Evolutionary conservation across 208 protist species (phyloP).

Genomic region (Angomonas desouzai): DNA sequence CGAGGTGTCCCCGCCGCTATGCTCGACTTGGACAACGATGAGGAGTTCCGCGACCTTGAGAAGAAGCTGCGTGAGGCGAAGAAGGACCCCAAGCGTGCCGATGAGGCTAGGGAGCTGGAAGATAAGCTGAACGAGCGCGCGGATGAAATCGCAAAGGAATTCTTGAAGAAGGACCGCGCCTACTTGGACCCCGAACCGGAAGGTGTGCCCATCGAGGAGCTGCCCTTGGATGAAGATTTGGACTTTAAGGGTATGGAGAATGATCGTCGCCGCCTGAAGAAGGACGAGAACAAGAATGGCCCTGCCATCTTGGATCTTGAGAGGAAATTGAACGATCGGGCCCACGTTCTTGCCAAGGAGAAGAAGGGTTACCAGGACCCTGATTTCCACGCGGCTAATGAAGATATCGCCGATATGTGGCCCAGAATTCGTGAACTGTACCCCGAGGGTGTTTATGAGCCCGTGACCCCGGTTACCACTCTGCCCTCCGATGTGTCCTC

Average conservation of each 20-base stretch:
- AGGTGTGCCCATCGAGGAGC: constrained; percentile 59
- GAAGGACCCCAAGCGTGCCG: constrained; percentile 26
- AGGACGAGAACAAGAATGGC: constrained; percentile 42
- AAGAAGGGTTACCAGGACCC: constrained; percentile 75
- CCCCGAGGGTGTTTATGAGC: constrained; percentile 44
- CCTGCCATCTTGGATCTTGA: constrained; percentile 38
- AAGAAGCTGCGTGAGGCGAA: constrained; percentile 44
- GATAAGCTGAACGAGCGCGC: constrained; percentile 56
- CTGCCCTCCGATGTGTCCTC: constrained; percentile 33
- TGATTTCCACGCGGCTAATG: constrained; percentile 69
- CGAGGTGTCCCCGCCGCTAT: constrained; percentile 53
- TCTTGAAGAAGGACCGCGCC: constrained; percentile 58
- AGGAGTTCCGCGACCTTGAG: constrained; percentile 48
- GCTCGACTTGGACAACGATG: constrained; percentile 63
- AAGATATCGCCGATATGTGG: constrained; percentile 67
- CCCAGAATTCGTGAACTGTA: constrained; percentile 72
- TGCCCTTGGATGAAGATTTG: constrained; percentile 58
- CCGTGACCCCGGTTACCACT: constrained; percentile 29
- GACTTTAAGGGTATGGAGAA: constrained; percentile 64
- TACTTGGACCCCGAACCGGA: constrained; percentile 72
- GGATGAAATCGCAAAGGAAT: constrained; percentile 52
- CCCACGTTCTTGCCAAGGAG: constrained; percentile 46
- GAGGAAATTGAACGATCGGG: constrained; percentile 42
- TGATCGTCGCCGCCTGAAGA: constrained; percentile 36
- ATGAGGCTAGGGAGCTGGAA: constrained; percentile 39